Evolutionary conservation across 805 yeast species (phyloP), one percentile per base, ranked within the genome.

Genomic region (Lipomyces sp.): DNA sequence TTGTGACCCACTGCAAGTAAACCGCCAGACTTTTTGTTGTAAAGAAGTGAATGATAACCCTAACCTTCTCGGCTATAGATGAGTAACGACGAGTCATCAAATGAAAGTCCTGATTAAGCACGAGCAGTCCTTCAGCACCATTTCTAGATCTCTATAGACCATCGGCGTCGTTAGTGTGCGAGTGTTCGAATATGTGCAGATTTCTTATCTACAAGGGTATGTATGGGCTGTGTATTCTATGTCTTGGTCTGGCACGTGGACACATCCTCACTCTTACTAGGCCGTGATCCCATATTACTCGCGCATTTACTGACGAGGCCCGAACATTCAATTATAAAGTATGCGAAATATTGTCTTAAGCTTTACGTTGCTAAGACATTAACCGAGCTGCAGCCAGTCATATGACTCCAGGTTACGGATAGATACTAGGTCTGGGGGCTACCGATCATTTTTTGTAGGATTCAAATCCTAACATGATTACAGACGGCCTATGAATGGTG

Each of bases 401-500:
- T 95, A 90, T 75, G 99, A 95, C 76, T 87, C 95, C 53, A 79
- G 99, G 59, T 82, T 95, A 51, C 82, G 99, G 64, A 82, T 95
- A 18, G 98, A 95, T 75, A 88, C 87, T 73, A 78, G 73, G 68
- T 63, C 53, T 29, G 6, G 39, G 4, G n/a, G 4, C 8, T 37
- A 5, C 39, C 53, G 24, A 24, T 24, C 24, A 24, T 24, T 35
- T n/a, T 53, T 6, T 39, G 15, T 3, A 15, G 37, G 24, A 15
- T n/a, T 29, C n/a, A 29, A 32, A 29, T 45, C 39, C 59, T 59
- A 15, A 37, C 48, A 33, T 18, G 29, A 32, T 55, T 18, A 48
- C 32, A 81, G 96, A 71, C 86, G 97, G 61, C 98, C 99, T 1
- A 91, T 95, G 72, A 95, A 95, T 76, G 99, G 99, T 53, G 99